Evolutionary conservation across 1,284 basidiomycete genomes (phyloP), one percentile per base, ranked within the genome.

Genomic region (Blastosporella zonata): DNA sequence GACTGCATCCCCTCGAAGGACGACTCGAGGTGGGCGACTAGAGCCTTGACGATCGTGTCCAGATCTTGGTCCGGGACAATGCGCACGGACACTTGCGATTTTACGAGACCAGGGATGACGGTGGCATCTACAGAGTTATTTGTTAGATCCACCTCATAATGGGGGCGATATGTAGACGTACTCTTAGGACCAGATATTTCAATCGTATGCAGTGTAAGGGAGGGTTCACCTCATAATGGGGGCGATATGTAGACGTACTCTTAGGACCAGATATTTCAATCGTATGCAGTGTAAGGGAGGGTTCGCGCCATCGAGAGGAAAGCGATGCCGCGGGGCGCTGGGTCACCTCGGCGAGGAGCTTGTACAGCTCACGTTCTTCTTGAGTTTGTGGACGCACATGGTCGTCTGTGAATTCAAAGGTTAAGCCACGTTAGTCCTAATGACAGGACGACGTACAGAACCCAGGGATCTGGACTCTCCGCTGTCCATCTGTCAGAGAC

Each of bases 41-140:
- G 69, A 2, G 79, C 71, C 7, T 70, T 67, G 1, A 84, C 80
- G 53, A 97, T 86, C 3, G 71, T 74, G 6, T 87, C 79, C 2
- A 97, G 70, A 49, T 88, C 80, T 67, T 97, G 96, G 63, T 98
- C 93, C 0, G 96, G 96, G 0, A 99, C 96, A 55, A 97, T 87
- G 18, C 95, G 88, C 50, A 97, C 69, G 1, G 91, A 93, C 8
- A 96, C 77, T 56, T 91, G 86, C 0, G 92, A 84, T 28, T 78
- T 81, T 15, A 95, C 91, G 9, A 75, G 78, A 2, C 84, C 80
- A 0, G 94, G 92, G 41, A 97, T 97, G 49, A 97, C 84, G 1
- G 93, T 95, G 9, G 89, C 75, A 61, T 89, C 85, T 92, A 56
- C 80, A 52, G 55, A 90, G 88, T 87, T 56, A 79, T 79, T 1